Evolutionary conservation across 805 yeast species (phyloP).

Genomic region (Kluyveromyces starmeri): DNA sequence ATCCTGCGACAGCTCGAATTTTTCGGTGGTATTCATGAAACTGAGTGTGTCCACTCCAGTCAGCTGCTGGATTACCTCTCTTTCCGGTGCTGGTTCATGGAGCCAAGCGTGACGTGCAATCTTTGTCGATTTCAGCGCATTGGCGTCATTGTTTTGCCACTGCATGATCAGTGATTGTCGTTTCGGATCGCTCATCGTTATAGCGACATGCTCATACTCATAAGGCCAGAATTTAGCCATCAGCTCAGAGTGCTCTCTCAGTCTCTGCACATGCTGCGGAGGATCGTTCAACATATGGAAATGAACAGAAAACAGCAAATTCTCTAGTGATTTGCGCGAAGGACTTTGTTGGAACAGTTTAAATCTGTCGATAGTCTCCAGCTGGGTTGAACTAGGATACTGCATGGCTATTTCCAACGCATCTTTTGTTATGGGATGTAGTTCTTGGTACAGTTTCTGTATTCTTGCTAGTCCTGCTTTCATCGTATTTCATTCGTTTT

Average conservation of each 20-base stretch:
- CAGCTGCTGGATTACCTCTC: neutral
- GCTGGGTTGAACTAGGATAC: neutral
- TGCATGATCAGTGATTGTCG: slow-evolving; percentile 10
- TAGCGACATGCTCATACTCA: slow-evolving; percentile 12
- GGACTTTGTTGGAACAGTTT: slow-evolving; percentile 1
- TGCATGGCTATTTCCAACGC: neutral
- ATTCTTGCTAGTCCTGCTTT: neutral
- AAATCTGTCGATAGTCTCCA: neutral
- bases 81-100: neutral
- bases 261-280: slow-evolving; percentile 11
- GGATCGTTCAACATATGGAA: slow-evolving; percentile 12
- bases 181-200: slow-evolving; percentile 12
- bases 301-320: slow-evolving; percentile 13
- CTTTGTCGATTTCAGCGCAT: slow-evolving; percentile 9
- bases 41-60: neutral
- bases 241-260: slow-evolving; percentile 11
- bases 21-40: neutral
- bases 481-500: too few relatives aligned
- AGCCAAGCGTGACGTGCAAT: slow-evolving; percentile 12
- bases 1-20: slow-evolving; percentile 3
- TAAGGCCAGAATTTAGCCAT: slow-evolving; percentile 17
- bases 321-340: slow-evolving; percentile 11
- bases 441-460: neutral
- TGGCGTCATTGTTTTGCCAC: slow-evolving; percentile 11
- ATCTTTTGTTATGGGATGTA: slow-evolving; percentile 2